These are phyloP conservation scores for Vachellia pachyceras DNA, from an alignment of 306 rosid genomes.

Conservation along the genomic window DNA sequence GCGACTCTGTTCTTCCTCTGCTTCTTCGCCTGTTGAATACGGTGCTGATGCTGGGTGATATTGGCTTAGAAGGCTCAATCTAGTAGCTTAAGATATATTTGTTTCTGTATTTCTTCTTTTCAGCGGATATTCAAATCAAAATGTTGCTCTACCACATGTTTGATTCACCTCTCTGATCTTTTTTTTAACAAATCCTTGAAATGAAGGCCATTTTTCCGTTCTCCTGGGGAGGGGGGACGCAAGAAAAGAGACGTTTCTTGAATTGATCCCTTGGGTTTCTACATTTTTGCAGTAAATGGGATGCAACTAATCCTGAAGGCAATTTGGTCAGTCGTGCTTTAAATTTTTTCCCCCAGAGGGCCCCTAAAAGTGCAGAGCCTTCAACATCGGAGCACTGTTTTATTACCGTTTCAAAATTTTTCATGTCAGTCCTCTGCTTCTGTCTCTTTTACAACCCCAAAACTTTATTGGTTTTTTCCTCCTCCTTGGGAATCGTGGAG, in stretches of 20 bases:
- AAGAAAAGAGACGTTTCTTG: slow-evolving; percentile 29
- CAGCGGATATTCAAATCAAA: slow-evolving; percentile 38
- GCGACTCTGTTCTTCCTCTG: slow-evolving; percentile 34
- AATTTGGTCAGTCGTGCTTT: slow-evolving; percentile 49
- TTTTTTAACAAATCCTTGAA: slow-evolving; percentile 26
- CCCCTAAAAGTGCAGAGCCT: slow-evolving; percentile 38
- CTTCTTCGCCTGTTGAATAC: slow-evolving; percentile 44
- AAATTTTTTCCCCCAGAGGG: slow-evolving; percentile 19
- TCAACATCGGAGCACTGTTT: slow-evolving; percentile 53
- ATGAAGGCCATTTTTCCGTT: slow-evolving; percentile 19
- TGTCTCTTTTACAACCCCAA: slow-evolving; percentile 30
- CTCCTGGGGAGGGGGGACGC: slow-evolving; percentile 9
- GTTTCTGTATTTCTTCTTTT: slow-evolving; percentile 21
- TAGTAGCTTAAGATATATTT: slow-evolving; percentile 32
- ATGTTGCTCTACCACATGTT: slow-evolving; percentile 31
- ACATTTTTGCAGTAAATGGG: slow-evolving; percentile 30
- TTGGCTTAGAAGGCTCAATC: slow-evolving; percentile 86
- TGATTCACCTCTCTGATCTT: slow-evolving; percentile 26
- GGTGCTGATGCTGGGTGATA: slow-evolving; percentile 59
- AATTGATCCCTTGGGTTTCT: slow-evolving; percentile 31
- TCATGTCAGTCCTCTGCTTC: slow-evolving; percentile 48
- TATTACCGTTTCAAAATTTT: slow-evolving; percentile 53
- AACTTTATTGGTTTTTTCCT: slow-evolving; percentile 5
- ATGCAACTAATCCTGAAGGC: slow-evolving; percentile 32
- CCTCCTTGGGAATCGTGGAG: slow-evolving; percentile 38